A percentile compares a stretch with the other conserved stretches of the same genome.
Conservation (phyloP, 768 basidiomycete genomes). For the Leccinum pellstonianum region DNA sequence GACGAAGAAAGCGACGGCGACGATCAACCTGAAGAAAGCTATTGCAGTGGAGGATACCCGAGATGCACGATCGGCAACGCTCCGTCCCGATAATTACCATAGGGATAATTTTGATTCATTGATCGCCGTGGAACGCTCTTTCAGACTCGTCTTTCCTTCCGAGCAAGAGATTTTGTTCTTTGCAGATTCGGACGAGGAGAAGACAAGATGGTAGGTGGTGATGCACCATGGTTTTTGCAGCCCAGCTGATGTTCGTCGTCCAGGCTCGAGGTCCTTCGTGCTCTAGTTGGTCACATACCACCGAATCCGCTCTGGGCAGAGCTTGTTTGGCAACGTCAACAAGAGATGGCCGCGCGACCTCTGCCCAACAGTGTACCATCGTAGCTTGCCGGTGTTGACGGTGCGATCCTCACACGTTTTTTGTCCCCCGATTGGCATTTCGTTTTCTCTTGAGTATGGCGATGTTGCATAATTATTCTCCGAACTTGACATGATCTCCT, state of each 20-base stretch:
- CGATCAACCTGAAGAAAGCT: conserved; percentile 89
- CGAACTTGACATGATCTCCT: conserved; percentile 5
- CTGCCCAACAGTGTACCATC: not conserved
- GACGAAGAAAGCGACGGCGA: conserved; percentile 84
- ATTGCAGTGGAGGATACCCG: conserved; percentile 75
- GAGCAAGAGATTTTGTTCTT: conserved; percentile 85
- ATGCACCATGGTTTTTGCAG: not conserved
- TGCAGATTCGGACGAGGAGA: conserved; percentile 88
- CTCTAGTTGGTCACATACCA: conserved; percentile 86
- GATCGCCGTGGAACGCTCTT: conserved; percentile 77
- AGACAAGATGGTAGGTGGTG: conserved; percentile 74
- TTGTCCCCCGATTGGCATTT: conserved; percentile 9
- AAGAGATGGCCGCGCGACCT: conserved; percentile 36
- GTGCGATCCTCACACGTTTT: not conserved
- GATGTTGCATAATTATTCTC: not conserved
- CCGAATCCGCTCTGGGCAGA: conserved; percentile 94
- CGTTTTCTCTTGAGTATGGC: conserved; percentile 10
- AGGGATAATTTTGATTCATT: conserved; percentile 60
- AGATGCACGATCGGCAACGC: conserved; percentile 46
- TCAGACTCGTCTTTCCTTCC: conserved; percentile 76
- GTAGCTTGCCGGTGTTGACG: not conserved
- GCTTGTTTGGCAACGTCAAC: conserved; percentile 80
- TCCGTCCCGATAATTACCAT: conserved; percentile 45
- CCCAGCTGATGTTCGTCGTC: conserved; percentile 3
- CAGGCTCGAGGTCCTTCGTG: conserved; percentile 84